A percentile compares a stretch with the other conserved stretches of the same genome.
Evolutionary conservation across 2,329 filamentous ascomycete species (phyloP).

Genomic region (Aureobasidium vineae): DNA sequence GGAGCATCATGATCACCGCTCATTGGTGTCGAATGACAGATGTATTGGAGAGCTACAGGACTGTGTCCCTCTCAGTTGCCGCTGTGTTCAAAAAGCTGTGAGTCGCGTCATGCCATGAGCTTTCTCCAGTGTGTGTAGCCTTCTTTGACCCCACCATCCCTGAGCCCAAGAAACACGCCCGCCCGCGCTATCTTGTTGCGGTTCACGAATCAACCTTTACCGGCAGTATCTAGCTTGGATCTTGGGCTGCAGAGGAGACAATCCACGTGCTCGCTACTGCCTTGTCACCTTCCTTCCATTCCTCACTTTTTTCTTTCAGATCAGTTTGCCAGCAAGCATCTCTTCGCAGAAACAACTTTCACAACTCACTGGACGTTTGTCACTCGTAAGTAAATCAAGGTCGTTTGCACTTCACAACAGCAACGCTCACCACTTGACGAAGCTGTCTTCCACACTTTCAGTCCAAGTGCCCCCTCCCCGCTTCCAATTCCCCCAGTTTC

Average conservation of each 20-base stretch:
- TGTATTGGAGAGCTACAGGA: not conserved
- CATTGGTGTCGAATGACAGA: slow-evolving; percentile 4
- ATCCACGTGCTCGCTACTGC: slow-evolving; percentile 20
- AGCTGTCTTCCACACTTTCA: slow-evolving; percentile 12
- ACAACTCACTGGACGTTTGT: not conserved
- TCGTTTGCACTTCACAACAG: slow-evolving; percentile 15
- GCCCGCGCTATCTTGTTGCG: slow-evolving; percentile 14
- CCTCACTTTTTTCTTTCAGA: slow-evolving; percentile 10
- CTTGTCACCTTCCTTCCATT: slow-evolving; percentile 13
- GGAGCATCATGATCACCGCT: not conserved
- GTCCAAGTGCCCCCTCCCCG: slow-evolving; percentile 13
- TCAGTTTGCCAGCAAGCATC: not conserved
- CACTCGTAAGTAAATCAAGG: not conserved
- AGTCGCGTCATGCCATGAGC: slow-evolving; percentile 19
- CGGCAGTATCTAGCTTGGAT: slow-evolving; percentile 19
- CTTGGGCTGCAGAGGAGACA: slow-evolving; percentile 21
- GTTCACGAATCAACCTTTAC: slow-evolving; percentile 24
- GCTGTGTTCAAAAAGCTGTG: not conserved
- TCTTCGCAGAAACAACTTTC: not conserved
- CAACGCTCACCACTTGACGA: not conserved
- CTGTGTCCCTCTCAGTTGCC: not conserved
- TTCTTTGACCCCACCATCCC: slow-evolving; percentile 17
- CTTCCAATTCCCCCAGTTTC: slow-evolving; percentile 12
- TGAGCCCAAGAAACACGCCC: slow-evolving; percentile 2
- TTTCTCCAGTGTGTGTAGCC: not conserved